These are phyloP conservation scores for Dendrobium nobile DNA, from an alignment of 106 monocot species.

Conservation along the genomic window DNA sequence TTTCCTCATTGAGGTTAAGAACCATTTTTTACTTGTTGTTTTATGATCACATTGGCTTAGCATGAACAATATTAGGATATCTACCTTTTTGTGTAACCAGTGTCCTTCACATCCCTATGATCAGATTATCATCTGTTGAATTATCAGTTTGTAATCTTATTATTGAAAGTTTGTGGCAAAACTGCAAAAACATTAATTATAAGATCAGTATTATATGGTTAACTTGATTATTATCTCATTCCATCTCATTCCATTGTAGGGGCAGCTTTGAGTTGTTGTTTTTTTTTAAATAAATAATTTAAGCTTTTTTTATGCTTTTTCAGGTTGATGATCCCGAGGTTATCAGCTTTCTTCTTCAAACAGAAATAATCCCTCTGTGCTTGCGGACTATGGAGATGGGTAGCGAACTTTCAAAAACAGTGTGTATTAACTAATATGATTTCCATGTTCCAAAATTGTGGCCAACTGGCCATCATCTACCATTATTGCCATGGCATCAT, in stretches of 20 bases:
- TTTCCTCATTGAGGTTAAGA: no score
- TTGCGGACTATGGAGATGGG: constrained; percentile 99
- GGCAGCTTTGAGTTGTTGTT: neutral
- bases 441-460: neutral
- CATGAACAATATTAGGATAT: no score
- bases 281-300: neutral
- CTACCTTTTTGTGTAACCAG: no score
- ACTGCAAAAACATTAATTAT: no score
- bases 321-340: constrained; percentile 99
- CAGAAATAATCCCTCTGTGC: constrained; percentile 95
- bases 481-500: neutral
- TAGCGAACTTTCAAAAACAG: constrained; percentile 98
- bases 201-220: neutral
- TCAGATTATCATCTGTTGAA: no score
- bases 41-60: no score
- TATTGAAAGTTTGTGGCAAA: no score
- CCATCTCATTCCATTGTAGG: neutral
- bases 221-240: neutral
- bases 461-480: neutral
- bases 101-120: no score
- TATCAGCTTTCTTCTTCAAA: constrained; percentile 98
- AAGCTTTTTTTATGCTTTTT: neutral
- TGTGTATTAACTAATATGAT: constrained; percentile 16
- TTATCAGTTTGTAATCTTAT: no score
- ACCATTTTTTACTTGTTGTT: no score